Conservation (phyloP, 768 basidiomycete species). For the Ephemerocybe angulata region DNA sequence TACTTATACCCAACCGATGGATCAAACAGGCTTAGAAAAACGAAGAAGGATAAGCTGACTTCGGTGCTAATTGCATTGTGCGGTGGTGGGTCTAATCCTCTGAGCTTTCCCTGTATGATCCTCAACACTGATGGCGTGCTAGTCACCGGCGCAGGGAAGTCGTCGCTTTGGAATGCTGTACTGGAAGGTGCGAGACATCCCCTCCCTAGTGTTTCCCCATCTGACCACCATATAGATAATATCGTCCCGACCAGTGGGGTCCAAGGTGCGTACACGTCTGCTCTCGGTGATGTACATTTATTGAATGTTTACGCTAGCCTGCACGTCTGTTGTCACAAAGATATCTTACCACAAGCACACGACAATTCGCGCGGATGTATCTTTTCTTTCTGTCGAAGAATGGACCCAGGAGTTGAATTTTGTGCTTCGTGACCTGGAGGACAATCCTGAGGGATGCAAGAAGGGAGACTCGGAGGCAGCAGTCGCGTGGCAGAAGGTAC, state of each 20-base stretch:
- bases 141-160: slow-evolving; percentile 63
- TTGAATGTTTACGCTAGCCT: slow-evolving; percentile 38
- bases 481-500: slow-evolving; percentile 57
- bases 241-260: slow-evolving; percentile 65
- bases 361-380: slow-evolving; percentile 56
- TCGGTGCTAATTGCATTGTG: slow-evolving; percentile 60
- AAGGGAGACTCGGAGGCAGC: slow-evolving; percentile 56
- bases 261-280: slow-evolving; percentile 40
- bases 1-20: no score
- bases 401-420: slow-evolving; percentile 55
- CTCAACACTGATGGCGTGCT: neutral
- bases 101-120: no score
- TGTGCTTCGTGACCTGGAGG: slow-evolving; percentile 53
- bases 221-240: slow-evolving; percentile 36
- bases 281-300: neutral
- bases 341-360: slow-evolving; percentile 50
- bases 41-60: slow-evolving; percentile 44
- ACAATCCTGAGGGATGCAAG: slow-evolving; percentile 44
- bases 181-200: slow-evolving; percentile 42
- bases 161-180: slow-evolving; percentile 56
- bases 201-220: neutral
- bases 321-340: slow-evolving; percentile 63
- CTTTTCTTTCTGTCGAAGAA: slow-evolving; percentile 51
- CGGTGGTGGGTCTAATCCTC: slow-evolving; percentile 38
- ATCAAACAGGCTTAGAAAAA: no score